Conservation (phyloP, 2,329 filamentous ascomycete genomes). For the Alternaria atra region DNA sequence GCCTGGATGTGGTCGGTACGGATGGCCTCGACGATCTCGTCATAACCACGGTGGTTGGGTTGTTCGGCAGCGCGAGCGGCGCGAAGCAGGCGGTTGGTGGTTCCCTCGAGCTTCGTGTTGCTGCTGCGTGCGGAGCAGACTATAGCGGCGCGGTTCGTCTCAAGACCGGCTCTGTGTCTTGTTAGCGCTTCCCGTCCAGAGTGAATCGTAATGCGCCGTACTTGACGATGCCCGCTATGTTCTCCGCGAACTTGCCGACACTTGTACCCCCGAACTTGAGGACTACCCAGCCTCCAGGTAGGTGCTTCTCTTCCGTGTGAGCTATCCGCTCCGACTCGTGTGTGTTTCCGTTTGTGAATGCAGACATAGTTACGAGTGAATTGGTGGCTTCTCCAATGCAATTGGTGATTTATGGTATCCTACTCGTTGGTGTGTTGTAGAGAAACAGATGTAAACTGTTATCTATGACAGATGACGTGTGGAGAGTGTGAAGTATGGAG, state of each 20-base stretch:
- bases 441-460: background rate
- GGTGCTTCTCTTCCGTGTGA: constrained; percentile 57
- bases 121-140: constrained; percentile 96
- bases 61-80: constrained; percentile 58
- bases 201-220: constrained; percentile 26
- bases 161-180: constrained; percentile 64
- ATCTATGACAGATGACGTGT: constrained; percentile 6
- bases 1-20: constrained; percentile 82
- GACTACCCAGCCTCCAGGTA: constrained; percentile 76
- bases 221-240: constrained; percentile 70
- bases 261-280: constrained; percentile 97
- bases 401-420: background rate
- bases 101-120: constrained; percentile 92
- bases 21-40: constrained; percentile 80
- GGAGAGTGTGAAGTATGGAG: constrained; percentile 17
- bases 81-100: constrained; percentile 75
- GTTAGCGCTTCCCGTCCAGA: constrained; percentile 22
- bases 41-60: constrained; percentile 64
- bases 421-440: background rate
- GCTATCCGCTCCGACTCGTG: constrained; percentile 51
- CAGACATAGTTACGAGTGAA: constrained; percentile 33
- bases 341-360: constrained; percentile 43
- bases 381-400: constrained; percentile 1
- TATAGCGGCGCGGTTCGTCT: constrained; percentile 80
- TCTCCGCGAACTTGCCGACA: constrained; percentile 86